Percentiles rank a stretch among this genome's conserved stretches.
These are phyloP conservation scores for Malassezia yamatoensis DNA, from an alignment of 1,284 basidiomycete genomes.

Conservation along the genomic window DNA sequence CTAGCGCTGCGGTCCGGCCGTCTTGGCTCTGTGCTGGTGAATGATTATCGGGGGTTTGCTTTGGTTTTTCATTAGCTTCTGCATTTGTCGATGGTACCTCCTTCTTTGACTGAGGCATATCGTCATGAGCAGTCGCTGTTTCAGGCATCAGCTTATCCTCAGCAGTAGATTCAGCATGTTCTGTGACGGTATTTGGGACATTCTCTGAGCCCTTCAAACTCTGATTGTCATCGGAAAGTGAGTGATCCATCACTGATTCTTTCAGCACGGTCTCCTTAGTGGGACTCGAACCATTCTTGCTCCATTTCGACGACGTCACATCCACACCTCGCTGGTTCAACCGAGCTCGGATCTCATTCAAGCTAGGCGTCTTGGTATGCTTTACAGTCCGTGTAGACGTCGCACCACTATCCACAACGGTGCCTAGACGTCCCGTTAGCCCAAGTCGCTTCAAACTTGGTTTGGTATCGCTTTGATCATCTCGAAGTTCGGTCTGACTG, in stretches of 20 bases:
- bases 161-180: too few species aligned
- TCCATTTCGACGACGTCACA: conserved; percentile 9
- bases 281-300: neutral
- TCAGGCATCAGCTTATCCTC: too few species aligned
- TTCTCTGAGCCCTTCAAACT: too few species aligned
- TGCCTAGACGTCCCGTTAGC: conserved; percentile 9
- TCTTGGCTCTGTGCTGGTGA: neutral
- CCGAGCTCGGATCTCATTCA: conserved; percentile 39
- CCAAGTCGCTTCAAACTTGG: conserved; percentile 10
- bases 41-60: neutral
- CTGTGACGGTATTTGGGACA: too few species aligned
- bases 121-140: too few species aligned
- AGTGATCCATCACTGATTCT: too few species aligned
- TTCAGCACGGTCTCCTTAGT: neutral
- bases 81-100: neutral
- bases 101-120: too few species aligned
- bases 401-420: neutral
- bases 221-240: too few species aligned
- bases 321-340: conserved; percentile 19
- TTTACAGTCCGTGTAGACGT: conserved; percentile 2
- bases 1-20: conserved; percentile 1
- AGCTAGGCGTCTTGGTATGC: conserved; percentile 30
- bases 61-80: neutral
- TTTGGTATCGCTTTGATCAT: neutral
- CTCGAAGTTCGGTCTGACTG: neutral